Conservation (phyloP, 176 grass and related monocot genomes). For the Oryza coarctata region DNA sequence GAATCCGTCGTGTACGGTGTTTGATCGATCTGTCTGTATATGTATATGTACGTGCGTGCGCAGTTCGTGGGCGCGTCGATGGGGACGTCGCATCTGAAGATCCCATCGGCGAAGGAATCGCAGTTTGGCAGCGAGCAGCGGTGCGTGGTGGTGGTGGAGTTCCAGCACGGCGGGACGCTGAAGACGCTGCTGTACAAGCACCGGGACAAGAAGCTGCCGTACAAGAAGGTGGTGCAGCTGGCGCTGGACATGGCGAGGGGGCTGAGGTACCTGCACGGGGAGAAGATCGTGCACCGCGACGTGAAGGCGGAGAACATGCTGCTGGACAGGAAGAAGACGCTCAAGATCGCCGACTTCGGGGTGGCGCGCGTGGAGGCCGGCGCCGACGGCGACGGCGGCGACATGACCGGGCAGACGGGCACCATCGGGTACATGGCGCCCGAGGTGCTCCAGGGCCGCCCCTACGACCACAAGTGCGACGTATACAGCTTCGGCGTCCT, state of each 20-base stretch:
- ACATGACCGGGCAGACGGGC: conserved; percentile 89
- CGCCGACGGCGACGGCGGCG: conserved; percentile 37
- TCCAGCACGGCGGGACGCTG: conserved; percentile 67
- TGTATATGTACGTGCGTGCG: not conserved
- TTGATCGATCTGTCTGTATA: not conserved
- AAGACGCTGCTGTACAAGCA: conserved; percentile 76
- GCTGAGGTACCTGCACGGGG: conserved; percentile 76
- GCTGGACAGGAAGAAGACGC: conserved; percentile 51
- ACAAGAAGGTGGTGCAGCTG: conserved; percentile 60
- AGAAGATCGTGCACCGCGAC: conserved; percentile 82
- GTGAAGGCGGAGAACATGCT: conserved; percentile 97
- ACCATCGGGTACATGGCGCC: conserved; percentile 89
- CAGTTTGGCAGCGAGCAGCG: conserved; percentile 7
- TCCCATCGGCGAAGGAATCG: conserved; percentile 40
- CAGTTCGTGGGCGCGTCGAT: conserved; percentile 91
- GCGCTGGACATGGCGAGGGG: conserved; percentile 73
- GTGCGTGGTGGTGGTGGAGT: conserved; percentile 79
- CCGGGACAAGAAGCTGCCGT: conserved; percentile 56
- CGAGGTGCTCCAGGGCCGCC: conserved; percentile 80
- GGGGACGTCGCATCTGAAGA: conserved; percentile 69
- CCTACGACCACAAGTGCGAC: conserved; percentile 84
- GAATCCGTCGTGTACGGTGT: not conserved
- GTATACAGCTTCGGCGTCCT: conserved; percentile 89
- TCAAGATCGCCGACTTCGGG: conserved; percentile 93
- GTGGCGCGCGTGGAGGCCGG: conserved; percentile 75